Evolutionary conservation across 495 filamentous ascomycete genomes (phyloP).

Genomic region (Neurospora sp.): DNA sequence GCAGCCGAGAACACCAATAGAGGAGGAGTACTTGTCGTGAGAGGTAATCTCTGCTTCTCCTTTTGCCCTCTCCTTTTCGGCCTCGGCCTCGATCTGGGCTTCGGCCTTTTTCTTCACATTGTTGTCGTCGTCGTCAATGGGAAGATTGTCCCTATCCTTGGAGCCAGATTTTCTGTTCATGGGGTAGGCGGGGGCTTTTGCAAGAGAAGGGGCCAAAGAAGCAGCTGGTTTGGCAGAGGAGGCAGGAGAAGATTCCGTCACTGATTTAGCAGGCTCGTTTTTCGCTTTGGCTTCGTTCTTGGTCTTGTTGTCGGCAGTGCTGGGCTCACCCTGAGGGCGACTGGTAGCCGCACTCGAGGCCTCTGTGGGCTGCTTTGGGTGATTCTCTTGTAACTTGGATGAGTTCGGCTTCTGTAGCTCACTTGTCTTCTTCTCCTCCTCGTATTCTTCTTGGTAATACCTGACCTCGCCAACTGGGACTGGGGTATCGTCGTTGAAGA

Average conservation of each 20-base stretch:
- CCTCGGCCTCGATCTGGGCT: not conserved
- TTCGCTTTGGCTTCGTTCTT: not conserved
- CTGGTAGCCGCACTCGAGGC: not conserved
- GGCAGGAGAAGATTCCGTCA: not conserved
- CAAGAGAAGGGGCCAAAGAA: not conserved
- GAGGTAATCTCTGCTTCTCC: slow-evolving; percentile 17
- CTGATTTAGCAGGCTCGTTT: not conserved
- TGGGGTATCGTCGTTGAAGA: not conserved
- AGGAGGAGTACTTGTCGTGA: slow-evolving; percentile 33
- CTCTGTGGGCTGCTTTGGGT: not conserved
- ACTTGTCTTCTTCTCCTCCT: not conserved
- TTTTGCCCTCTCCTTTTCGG: too few species aligned
- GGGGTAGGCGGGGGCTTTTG: slow-evolving; percentile 57
- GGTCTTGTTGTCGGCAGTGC: not conserved
- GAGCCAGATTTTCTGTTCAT: slow-evolving; percentile 74
- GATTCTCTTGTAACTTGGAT: not conserved
- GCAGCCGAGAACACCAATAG: slow-evolving; percentile 35
- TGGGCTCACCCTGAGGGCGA: not conserved
- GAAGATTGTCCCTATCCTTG: slow-evolving; percentile 86
- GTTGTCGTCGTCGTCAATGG: slow-evolving; percentile 38
- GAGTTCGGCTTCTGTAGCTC: not conserved
- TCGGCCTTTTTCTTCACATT: slow-evolving; percentile 16
- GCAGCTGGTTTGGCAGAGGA: not conserved
- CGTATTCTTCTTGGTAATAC: not conserved
- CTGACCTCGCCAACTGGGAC: not conserved